Evolutionary conservation across 805 yeast species (phyloP).

Genomic region (Barnettozyma botsteinii): DNA sequence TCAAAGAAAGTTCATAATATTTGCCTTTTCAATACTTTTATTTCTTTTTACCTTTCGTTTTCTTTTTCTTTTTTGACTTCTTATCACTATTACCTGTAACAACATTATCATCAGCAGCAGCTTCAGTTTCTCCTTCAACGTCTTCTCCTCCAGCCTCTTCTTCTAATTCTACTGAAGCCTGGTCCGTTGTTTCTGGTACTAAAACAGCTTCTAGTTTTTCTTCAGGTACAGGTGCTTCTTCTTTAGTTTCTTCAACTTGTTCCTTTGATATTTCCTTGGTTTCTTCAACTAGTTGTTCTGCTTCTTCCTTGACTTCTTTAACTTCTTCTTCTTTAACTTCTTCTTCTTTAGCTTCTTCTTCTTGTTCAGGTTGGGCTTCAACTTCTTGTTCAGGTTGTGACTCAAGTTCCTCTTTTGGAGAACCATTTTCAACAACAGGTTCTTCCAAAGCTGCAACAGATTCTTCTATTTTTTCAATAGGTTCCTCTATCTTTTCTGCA

Average conservation of each 20-base stretch:
- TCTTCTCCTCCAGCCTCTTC: conserved; percentile 2
- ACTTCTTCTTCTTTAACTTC: conserved; percentile 2
- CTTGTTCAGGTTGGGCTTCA: conserved; percentile 4
- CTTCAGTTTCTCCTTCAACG: conserved; percentile 12
- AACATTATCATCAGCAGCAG: conserved; percentile 8
- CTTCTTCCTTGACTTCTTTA: conserved; percentile 3
- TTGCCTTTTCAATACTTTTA: no score
- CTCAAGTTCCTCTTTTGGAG: not conserved
- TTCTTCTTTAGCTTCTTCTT: not conserved
- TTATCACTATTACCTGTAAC: not conserved
- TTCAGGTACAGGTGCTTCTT: not conserved
- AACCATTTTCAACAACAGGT: not conserved
- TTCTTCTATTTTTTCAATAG: not conserved
- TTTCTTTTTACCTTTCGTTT: conserved; percentile 14
- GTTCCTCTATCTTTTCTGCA: not conserved
- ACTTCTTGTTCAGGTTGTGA: no score
- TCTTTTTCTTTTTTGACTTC: conserved; percentile 7
- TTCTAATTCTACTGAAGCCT: not conserved
- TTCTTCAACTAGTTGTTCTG: conserved; percentile 2
- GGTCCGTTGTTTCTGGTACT: not conserved
- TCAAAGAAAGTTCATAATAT: not conserved
- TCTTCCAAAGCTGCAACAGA: not conserved
- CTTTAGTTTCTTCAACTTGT: conserved; percentile 2
- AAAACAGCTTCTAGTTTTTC: no score
- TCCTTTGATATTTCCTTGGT: conserved; percentile 1